Evolutionary conservation across 2,329 filamentous ascomycete genomes (phyloP).

Genomic region (Metarhizium humberi): DNA sequence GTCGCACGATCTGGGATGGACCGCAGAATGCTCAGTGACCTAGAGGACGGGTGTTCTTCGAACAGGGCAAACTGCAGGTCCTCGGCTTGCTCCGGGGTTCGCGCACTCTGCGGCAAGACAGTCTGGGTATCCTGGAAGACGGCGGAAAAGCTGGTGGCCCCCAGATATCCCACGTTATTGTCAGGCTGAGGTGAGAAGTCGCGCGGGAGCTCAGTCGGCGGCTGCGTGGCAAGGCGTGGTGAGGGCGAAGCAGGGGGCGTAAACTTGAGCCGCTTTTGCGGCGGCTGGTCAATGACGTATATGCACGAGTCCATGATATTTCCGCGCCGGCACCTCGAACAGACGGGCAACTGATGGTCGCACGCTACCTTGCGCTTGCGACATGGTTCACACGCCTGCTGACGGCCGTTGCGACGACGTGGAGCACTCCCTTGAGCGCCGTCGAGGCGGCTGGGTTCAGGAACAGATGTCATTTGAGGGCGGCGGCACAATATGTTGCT

Average conservation of each 20-base stretch:
- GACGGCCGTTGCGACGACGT: constrained; percentile 18
- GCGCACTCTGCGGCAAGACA: constrained; percentile 4
- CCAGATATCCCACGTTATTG: not conserved
- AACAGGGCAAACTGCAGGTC: too few relatives aligned
- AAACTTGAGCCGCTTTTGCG: too few relatives aligned
- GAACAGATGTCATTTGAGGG: not conserved
- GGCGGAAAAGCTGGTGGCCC: constrained; percentile 1
- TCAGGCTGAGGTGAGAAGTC: not conserved
- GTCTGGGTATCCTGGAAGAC: not conserved
- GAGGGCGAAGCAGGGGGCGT: too few relatives aligned
- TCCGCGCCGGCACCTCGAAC: too few relatives aligned
- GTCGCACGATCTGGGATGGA: too few relatives aligned
- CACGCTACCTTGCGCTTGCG: too few relatives aligned
- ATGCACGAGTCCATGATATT: too few relatives aligned
- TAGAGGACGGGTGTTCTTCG: too few relatives aligned
- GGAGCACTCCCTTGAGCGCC: constrained; percentile 2
- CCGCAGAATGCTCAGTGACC: too few relatives aligned
- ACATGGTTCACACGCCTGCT: constrained; percentile 14
- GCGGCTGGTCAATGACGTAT: too few relatives aligned
- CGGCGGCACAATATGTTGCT: not conserved
- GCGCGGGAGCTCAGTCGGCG: constrained; percentile 6
- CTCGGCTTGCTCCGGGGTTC: too few relatives aligned
- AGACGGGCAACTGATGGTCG: too few relatives aligned
- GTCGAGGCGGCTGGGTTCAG: not conserved
- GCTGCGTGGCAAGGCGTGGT: constrained; percentile 11